A percentile compares a stretch with the other conserved stretches of the same genome.
Evolutionary conservation across 345 rosid genomes (phyloP).

Genomic region (Nephelium lappaceum): DNA sequence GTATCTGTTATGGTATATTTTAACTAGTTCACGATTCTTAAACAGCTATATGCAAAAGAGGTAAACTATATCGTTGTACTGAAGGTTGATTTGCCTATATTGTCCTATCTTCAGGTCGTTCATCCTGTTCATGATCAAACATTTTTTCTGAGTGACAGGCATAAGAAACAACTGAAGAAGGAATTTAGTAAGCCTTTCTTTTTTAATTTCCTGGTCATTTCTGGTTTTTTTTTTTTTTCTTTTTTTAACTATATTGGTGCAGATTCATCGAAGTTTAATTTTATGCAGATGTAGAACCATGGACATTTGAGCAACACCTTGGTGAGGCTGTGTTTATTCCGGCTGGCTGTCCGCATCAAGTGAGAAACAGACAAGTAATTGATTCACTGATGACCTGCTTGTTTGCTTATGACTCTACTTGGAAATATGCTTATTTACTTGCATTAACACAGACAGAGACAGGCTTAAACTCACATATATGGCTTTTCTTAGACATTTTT

Average conservation of each 20-base stretch:
- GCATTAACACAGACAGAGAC: neutral
- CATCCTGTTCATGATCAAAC: slow-evolving; percentile 59
- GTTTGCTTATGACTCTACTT: neutral
- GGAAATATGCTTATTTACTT: neutral
- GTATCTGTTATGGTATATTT: neutral
- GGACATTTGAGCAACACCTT: slow-evolving; percentile 55
- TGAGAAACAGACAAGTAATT: slow-evolving; percentile 53
- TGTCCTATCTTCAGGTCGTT: slow-evolving; percentile 27
- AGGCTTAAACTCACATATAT: neutral
- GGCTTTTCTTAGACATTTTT: neutral
- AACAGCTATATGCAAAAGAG: neutral
- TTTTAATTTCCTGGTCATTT: neutral
- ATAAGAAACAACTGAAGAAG: slow-evolving; percentile 54
- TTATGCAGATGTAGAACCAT: slow-evolving; percentile 50
- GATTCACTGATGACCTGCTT: neutral
- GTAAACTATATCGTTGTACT: neutral
- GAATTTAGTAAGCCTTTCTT: slow-evolving; percentile 43
- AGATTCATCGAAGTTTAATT: neutral
- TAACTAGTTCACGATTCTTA: neutral
- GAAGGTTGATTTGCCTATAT: neutral
- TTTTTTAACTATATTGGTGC: neutral
- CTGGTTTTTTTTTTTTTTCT: no score
- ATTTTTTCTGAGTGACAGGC: slow-evolving; percentile 42
- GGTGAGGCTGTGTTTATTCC: slow-evolving; percentile 67
- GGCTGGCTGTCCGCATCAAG: slow-evolving; percentile 65